Evolutionary conservation across 164 flowering plant genomes (phyloP).

Genomic region (Kalanchoe fedtschenkoi): DNA sequence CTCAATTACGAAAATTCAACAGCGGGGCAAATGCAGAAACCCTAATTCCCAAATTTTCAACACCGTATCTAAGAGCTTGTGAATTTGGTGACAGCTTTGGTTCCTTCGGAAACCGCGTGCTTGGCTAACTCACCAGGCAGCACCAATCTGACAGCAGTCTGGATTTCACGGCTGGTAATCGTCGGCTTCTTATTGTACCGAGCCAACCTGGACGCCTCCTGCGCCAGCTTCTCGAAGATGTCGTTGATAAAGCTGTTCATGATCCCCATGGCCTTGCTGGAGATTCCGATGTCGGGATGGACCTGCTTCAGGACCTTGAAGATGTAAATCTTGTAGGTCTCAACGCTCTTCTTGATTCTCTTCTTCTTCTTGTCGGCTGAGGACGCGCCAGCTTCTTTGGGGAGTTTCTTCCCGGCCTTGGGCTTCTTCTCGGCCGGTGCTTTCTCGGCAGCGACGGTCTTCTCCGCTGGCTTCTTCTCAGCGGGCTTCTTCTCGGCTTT

Average conservation of each 20-base stretch:
- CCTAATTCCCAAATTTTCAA: background rate
- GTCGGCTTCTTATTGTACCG: constrained; percentile 43
- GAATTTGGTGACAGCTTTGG: constrained; percentile 44
- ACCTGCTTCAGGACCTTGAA: constrained; percentile 36
- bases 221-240: constrained; percentile 35
- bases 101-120: constrained; percentile 49
- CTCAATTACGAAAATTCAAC: too few species aligned
- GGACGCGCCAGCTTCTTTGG: constrained; percentile 17
- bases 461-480: constrained; percentile 13
- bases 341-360: constrained; percentile 18
- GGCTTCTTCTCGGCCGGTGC: constrained; percentile 26
- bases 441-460: constrained; percentile 12
- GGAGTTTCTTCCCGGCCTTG: constrained; percentile 21
- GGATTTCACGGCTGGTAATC: constrained; percentile 37
- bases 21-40: background rate
- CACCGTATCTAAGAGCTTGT: constrained; percentile 23
- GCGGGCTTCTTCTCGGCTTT: constrained; percentile 23
- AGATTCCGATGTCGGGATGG: constrained; percentile 25
- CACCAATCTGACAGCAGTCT: constrained; percentile 40
- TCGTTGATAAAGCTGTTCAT: constrained; percentile 32
- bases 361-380: constrained; percentile 22
- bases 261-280: constrained; percentile 39
- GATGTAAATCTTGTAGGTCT: constrained; percentile 23
- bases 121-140: constrained; percentile 45
- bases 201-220: constrained; percentile 33